These are phyloP conservation scores for Plantago lanceolata DNA, from an alignment of 305 asterid species.

Conservation along the genomic window DNA sequence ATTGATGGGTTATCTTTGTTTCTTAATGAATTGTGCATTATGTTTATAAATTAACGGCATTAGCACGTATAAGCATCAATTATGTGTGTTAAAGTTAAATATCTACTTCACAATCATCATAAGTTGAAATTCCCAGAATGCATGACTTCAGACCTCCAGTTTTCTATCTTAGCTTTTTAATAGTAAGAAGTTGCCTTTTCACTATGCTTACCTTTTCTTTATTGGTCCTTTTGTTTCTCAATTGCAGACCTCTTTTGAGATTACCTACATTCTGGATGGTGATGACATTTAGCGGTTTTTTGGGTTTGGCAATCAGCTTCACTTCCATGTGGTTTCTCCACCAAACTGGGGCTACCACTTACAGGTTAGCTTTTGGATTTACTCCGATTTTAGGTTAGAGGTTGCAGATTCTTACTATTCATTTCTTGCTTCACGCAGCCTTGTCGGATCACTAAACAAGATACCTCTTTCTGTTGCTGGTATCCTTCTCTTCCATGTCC, in stretches of 20 bases:
- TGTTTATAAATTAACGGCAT: neutral
- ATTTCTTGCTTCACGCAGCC: slow-evolving; percentile 40
- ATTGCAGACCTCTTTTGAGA: slow-evolving; percentile 68
- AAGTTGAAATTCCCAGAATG: neutral
- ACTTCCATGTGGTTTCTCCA: slow-evolving; percentile 98
- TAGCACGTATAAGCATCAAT: too few relatives aligned
- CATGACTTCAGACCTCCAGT: neutral
- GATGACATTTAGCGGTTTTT: slow-evolving; percentile 72
- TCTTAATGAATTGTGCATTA: slow-evolving; percentile 1
- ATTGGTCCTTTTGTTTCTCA: slow-evolving; percentile 20
- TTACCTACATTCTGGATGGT: slow-evolving; percentile 76
- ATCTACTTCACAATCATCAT: slow-evolving; percentile 1
- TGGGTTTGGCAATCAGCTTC: slow-evolving; percentile 87
- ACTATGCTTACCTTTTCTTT: slow-evolving; percentile 23
- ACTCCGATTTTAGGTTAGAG: neutral
- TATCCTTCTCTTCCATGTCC: slow-evolving; percentile 67
- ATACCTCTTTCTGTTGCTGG: slow-evolving; percentile 86
- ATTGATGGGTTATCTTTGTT: neutral
- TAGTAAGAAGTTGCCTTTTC: neutral
- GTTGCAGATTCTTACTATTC: slow-evolving; percentile 12
- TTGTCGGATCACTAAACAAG: slow-evolving; percentile 81
- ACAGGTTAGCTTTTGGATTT: slow-evolving; percentile 40
- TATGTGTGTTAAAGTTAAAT: neutral
- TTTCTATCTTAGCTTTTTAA: neutral
- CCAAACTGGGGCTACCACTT: slow-evolving; percentile 90